Percentiles rank a stretch among this genome's conserved stretches.
These are phyloP conservation scores for Sporothrix globosa DNA, from an alignment of 2,329 filamentous ascomycete genomes.

Conservation along the genomic window DNA sequence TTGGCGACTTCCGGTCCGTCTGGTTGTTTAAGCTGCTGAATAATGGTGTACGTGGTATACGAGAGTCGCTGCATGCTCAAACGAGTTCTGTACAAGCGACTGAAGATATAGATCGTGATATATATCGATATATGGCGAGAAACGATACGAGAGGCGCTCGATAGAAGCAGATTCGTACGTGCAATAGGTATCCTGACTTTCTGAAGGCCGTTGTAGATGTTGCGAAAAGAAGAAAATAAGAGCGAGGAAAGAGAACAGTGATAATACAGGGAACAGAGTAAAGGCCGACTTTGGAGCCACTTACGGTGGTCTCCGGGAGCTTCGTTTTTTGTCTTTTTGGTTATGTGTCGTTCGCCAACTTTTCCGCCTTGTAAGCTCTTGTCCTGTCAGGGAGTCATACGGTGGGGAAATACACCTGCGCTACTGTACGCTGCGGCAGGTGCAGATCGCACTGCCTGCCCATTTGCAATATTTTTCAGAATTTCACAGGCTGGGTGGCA, in stretches of 20 bases:
- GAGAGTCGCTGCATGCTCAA: constrained; percentile 17
- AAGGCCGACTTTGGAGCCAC: not conserved
- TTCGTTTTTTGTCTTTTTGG: not conserved
- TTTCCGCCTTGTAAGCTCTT: constrained; percentile 4
- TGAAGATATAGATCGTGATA: not conserved
- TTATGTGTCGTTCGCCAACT: not conserved
- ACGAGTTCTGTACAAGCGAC: not conserved
- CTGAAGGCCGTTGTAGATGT: not conserved
- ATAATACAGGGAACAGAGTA: not conserved
- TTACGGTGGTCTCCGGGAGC: not conserved
- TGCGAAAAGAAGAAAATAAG: not conserved
- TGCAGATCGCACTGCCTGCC: constrained; percentile 2
- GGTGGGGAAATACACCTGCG: not conserved
- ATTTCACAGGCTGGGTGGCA: not conserved
- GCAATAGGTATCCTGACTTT: not conserved
- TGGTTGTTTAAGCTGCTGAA: not conserved
- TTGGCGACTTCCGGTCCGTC: not conserved
- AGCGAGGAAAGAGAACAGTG: not conserved
- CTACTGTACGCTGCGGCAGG: constrained; percentile 17
- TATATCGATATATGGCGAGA: not conserved
- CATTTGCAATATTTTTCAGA: constrained; percentile 5
- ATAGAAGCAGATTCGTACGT: not conserved
- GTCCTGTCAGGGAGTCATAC: constrained; percentile 10
- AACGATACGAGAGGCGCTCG: not conserved
- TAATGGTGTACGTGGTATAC: not conserved